A percentile compares a stretch with the other conserved stretches of the same genome.
phyloP scores from a whole-genome alignment of 257 asterid species.

The Nicotiana attenuata region DNA sequence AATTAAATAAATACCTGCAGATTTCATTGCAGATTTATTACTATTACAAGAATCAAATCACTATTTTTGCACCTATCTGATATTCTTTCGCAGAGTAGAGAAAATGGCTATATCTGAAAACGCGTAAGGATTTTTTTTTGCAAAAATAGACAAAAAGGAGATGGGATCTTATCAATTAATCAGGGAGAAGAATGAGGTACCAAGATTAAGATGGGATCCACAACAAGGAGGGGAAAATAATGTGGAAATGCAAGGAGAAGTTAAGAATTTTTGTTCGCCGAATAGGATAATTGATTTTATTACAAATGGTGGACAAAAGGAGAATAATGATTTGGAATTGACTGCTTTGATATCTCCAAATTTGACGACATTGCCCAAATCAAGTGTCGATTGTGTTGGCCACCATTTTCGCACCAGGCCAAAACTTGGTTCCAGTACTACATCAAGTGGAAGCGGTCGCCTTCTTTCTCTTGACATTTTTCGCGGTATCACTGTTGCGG shows the following conservation, averaged over 20 bases:
- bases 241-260: not conserved
- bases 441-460: conserved; percentile 13
- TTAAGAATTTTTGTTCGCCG: not conserved
- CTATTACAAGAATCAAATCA: no score
- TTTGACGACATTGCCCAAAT: conserved; percentile 9
- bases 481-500: conserved; percentile 56
- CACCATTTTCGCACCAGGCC: not conserved
- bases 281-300: not conserved
- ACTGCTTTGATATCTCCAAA: not conserved
- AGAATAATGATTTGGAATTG: not conserved
- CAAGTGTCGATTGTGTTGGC: not conserved
- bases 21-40: no score
- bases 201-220: conserved; percentile 10
- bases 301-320: not conserved
- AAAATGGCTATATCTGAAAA: no score
- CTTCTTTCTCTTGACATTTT: conserved; percentile 54
- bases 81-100: no score
- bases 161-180: conserved; percentile 14
- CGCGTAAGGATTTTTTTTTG: no score
- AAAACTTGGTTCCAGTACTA: not conserved
- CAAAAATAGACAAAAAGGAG: not conserved
- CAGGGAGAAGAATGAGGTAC: conserved; percentile 5
- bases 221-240: not conserved
- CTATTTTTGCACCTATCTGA: no score
- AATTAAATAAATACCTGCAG: no score